Base-by-base conservation (phyloP, 495 filamentous ascomycete genomes). In the Thozetella sp. region DNA sequence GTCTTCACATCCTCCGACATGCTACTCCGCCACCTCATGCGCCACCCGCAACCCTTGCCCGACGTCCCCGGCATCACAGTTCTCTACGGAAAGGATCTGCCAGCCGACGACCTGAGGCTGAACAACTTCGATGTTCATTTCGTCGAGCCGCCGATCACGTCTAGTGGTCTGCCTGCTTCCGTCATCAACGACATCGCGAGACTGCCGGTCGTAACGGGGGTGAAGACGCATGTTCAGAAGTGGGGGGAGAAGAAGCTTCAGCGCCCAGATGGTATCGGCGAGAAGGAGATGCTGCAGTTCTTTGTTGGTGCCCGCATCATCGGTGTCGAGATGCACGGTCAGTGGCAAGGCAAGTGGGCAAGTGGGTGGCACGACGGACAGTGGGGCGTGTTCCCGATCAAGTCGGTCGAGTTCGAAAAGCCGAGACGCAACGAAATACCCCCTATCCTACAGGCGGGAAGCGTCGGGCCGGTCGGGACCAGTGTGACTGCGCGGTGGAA, bases 121-220 rank as follows among this genome's bases (percentile, higher is more conserved):
- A 58, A 70, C 23, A 68, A 77, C 51, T 80, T 77, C 43, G 77
- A 82, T 53, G 34, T 81, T 15, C 75, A 77, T 60, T 73, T 81
- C 48, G 70, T 66, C 11, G 63, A 76, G 9, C 63, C 71, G 4
- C 63, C 66, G 4, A 54, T 67, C 1, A 48, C 43, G 43, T 10
- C 9, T n/a, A 48, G 10, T 20, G 43, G n/a, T 3, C 12, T 48
- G 11, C 65, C 72, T 0, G 67, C 67, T 26, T 66, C 70, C 30
- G 56, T 70, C 12, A 72, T 75, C 25, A 70, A 76, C 17, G 63
- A 61, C 15, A 66, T 76, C 10, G 58, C 67, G 1, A 66, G 67
- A 23, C 53, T 72, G 1, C 64, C 77, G 19, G 63, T 69, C 1
- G 78, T 73, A 0, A 54, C 62, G 17, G 76, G 74, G 1, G 55